Percentiles rank a stretch among this genome's conserved stretches.
These are phyloP conservation scores for Globisporangium radiosum DNA, from an alignment of 352 stramenopile species.

Conservation along the genomic window DNA sequence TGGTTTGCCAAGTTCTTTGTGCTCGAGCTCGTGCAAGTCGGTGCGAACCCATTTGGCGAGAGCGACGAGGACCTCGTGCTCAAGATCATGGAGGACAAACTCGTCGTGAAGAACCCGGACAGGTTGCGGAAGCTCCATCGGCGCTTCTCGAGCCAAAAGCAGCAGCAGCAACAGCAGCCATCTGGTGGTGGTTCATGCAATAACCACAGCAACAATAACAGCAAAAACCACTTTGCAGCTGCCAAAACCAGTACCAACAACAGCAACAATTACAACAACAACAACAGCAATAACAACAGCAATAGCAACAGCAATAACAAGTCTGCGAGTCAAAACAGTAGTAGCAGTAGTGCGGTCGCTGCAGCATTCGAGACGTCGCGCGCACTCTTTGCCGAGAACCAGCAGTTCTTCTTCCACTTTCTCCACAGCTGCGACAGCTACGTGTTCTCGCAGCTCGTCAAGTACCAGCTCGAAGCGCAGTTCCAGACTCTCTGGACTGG, in stretches of 20 bases:
- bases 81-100: constrained; percentile 66
- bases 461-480: constrained; percentile 42
- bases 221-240: background rate
- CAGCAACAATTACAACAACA: background rate
- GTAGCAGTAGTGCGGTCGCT: constrained; percentile 2
- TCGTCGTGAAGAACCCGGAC: constrained; percentile 58
- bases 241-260: constrained; percentile 22
- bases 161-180: background rate
- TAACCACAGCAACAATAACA: background rate
- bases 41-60: constrained; percentile 61
- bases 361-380: constrained; percentile 28
- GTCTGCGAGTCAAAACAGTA: background rate
- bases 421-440: constrained; percentile 56
- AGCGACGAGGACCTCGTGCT: constrained; percentile 64
- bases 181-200: background rate
- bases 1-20: constrained; percentile 79
- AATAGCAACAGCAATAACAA: background rate
- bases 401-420: constrained; percentile 77
- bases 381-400: constrained; percentile 49
- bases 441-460: constrained; percentile 54
- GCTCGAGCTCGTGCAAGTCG: constrained; percentile 57
- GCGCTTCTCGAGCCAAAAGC: constrained; percentile 56
- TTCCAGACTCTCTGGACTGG: constrained; percentile 26
- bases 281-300: background rate
- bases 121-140: constrained; percentile 62